Evolutionary conservation across 805 yeast species (phyloP).

Genomic region (Clavispora phyllophila): DNA sequence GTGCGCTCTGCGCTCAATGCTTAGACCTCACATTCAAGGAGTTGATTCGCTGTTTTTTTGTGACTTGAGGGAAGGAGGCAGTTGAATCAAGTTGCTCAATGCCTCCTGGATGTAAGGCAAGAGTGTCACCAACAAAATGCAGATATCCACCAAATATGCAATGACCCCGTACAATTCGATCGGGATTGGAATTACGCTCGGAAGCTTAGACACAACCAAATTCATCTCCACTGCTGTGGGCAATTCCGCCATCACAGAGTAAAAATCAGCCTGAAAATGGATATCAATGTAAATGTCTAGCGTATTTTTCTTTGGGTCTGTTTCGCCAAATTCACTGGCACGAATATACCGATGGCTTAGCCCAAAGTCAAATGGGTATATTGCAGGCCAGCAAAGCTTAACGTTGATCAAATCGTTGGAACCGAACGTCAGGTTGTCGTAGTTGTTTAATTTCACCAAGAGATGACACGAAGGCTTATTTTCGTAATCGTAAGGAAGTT

Average conservation of each 20-base stretch:
- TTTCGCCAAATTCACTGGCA: conserved; percentile 4
- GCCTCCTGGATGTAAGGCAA: conserved; percentile 1
- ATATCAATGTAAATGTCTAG: conserved; percentile 14
- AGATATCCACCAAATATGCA: conserved; percentile 9
- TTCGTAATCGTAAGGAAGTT: conserved; percentile 10
- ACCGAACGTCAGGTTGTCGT: conserved; percentile 20
- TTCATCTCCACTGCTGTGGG: conserved; percentile 4
- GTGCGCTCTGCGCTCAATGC: no score
- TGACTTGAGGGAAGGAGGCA: no score
- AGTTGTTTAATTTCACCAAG: conserved; percentile 31
- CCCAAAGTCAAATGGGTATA: conserved; percentile 11
- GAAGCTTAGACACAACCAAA: conserved; percentile 11
- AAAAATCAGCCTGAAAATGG: conserved; percentile 11
- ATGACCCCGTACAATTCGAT: conserved; percentile 15
- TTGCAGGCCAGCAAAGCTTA: conserved; percentile 19
- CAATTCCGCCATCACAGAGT: conserved; percentile 6
- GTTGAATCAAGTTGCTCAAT: not conserved
- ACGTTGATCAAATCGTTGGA: conserved; percentile 15
- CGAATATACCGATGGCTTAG: conserved; percentile 8
- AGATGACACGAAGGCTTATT: conserved; percentile 11
- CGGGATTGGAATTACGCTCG: conserved; percentile 14
- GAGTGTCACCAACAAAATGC: conserved; percentile 7
- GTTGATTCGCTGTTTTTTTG: no score
- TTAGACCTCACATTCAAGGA: no score
- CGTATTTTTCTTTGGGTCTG: not conserved